Evolutionary conservation across 2,329 filamentous ascomycete species (phyloP).

Genomic region (Coniella lustricola): DNA sequence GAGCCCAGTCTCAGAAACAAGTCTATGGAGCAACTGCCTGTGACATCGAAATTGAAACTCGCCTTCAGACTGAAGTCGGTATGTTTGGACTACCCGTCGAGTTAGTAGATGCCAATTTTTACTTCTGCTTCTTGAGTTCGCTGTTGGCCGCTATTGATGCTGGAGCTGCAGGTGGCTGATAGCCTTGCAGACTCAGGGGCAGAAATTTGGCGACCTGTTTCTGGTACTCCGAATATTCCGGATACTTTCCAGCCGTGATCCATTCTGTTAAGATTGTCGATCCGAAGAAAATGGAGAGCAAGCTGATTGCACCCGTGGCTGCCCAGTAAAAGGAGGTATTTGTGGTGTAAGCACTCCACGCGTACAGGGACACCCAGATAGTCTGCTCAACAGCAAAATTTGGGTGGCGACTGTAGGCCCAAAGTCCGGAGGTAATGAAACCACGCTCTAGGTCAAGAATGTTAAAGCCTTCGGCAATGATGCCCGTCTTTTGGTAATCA

Average conservation of each 20-base stretch:
- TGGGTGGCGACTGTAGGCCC: conserved; percentile 82
- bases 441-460: conserved; percentile 80
- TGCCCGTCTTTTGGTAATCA: conserved; percentile 64
- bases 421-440: conserved; percentile 78
- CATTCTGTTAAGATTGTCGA: conserved; percentile 84
- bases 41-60: too few relatives aligned
- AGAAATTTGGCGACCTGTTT: conserved; percentile 75
- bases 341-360: conserved; percentile 75
- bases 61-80: too few relatives aligned
- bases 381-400: conserved; percentile 92
- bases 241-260: conserved; percentile 75
- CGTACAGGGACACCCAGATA: conserved; percentile 82
- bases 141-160: conserved; percentile 33
- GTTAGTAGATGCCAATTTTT: not conserved
- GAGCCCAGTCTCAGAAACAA: too few relatives aligned
- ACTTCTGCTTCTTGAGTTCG: not conserved
- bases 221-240: conserved; percentile 82
- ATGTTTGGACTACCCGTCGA: not conserved
- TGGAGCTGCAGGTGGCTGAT: conserved; percentile 32
- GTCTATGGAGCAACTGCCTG: too few relatives aligned
- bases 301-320: conserved; percentile 57
- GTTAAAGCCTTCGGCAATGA: conserved; percentile 57
- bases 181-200: conserved; percentile 44
- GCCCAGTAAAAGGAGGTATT: conserved; percentile 73
- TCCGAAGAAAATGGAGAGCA: conserved; percentile 78